phyloP scores from a whole-genome alignment of 2,329 filamentous ascomycete genomes.

The Diaporthe vaccinii region DNA sequence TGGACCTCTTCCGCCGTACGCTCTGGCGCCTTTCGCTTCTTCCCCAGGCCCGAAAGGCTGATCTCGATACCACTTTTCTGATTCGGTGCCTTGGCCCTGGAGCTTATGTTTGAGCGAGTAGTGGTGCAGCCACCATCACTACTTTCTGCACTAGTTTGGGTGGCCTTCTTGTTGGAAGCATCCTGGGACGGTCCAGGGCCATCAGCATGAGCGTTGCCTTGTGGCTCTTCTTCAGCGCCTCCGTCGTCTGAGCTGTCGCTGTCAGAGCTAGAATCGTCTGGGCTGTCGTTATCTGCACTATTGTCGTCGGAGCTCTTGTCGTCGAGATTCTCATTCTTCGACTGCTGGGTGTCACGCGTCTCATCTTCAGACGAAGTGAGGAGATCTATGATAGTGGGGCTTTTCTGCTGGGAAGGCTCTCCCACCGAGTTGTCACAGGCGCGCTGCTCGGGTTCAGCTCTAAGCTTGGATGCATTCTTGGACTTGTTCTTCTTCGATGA shows the following conservation, averaged over 20 bases:
- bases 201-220: not conserved
- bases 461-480: not conserved
- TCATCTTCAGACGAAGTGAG: slow-evolving; percentile 1
- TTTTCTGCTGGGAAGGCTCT: not conserved
- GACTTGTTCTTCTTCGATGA: not conserved
- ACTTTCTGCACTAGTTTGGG: not conserved
- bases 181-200: too few relatives aligned
- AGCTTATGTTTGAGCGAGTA: not conserved
- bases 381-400: not conserved
- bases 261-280: not conserved
- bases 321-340: not conserved
- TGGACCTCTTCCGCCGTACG: not conserved
- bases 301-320: not conserved
- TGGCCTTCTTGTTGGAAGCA: not conserved
- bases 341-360: rapidly evolving
- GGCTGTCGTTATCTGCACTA: not conserved
- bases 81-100: not conserved
- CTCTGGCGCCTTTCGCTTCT: not conserved
- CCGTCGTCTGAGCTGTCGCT: not conserved
- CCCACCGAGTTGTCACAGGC: rapidly evolving
- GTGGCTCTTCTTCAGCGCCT: rapidly evolving
- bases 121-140: too few relatives aligned
- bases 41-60: rapidly evolving
- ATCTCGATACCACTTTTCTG: rapidly evolving
- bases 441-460: not conserved